A percentile compares a stretch with the other conserved stretches of the same genome.
These are phyloP conservation scores for Colletotrichum navitas DNA, from an alignment of 2,329 filamentous ascomycete species.

Conservation along the genomic window DNA sequence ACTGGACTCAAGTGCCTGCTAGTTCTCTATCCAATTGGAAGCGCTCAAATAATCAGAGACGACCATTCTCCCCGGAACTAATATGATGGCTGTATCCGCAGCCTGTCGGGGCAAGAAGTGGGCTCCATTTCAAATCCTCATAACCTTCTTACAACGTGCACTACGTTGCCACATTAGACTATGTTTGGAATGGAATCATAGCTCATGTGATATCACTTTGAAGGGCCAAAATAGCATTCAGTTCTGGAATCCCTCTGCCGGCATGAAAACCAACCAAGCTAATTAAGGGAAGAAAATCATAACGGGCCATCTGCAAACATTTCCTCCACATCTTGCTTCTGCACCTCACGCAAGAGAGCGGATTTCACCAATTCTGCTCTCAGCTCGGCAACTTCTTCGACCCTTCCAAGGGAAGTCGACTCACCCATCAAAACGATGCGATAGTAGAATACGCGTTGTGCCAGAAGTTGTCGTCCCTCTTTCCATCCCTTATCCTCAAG, in stretches of 20 bases:
- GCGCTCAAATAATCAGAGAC: background rate
- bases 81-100: background rate
- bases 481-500: accelerated
- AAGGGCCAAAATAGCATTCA: background rate
- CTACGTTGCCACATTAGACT: no score
- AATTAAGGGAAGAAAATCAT: background rate
- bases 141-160: no score
- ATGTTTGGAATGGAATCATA: no score
- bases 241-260: background rate
- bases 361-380: background rate
- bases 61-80: background rate
- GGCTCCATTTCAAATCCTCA: no score
- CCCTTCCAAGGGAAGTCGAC: background rate
- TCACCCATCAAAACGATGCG: background rate
- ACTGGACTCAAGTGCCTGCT: background rate
- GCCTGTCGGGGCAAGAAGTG: no score
- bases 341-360: background rate
- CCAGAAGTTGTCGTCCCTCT: accelerated
- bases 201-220: background rate
- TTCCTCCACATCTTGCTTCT: background rate
- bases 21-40: background rate
- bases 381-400: background rate
- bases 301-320: no score
- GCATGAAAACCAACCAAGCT: no score
- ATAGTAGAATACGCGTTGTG: background rate